Evolutionary conservation across 148 eudicot genomes (phyloP).

Genomic region (Chenopodium suecicum): DNA sequence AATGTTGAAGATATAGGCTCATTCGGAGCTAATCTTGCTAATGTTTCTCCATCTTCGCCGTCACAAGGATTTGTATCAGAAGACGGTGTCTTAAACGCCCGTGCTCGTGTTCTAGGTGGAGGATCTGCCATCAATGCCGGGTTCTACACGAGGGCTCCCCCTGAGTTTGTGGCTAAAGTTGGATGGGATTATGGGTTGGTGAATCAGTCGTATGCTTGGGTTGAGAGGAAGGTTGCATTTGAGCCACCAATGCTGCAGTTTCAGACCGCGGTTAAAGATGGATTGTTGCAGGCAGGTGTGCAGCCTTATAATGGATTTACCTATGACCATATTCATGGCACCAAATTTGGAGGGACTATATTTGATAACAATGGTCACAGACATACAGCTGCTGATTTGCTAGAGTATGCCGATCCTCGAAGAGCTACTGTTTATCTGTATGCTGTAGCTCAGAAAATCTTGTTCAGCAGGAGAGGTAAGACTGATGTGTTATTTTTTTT

Average conservation of each 20-base stretch:
- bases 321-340: slow-evolving; percentile 66
- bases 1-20: slow-evolving; percentile 40
- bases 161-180: slow-evolving; percentile 30
- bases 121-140: slow-evolving; percentile 82
- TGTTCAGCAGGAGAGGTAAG: slow-evolving; percentile 46
- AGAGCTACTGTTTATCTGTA: slow-evolving; percentile 52
- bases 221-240: slow-evolving; percentile 63
- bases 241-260: slow-evolving; percentile 52
- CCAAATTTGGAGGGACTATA: slow-evolving; percentile 78
- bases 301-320: slow-evolving; percentile 70
- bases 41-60: slow-evolving; percentile 55
- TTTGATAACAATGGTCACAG: slow-evolving; percentile 70
- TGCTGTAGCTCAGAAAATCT: slow-evolving; percentile 59
- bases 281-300: slow-evolving; percentile 64
- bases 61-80: slow-evolving; percentile 74
- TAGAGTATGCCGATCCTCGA: slow-evolving; percentile 65
- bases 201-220: slow-evolving; percentile 75
- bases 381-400: slow-evolving; percentile 85
- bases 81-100: slow-evolving; percentile 77
- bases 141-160: slow-evolving; percentile 67
- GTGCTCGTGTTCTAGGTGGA: slow-evolving; percentile 78
- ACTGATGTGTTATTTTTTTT: too few species aligned
- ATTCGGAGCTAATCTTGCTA: slow-evolving; percentile 38
- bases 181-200: slow-evolving; percentile 68
- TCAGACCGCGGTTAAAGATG: slow-evolving; percentile 72